Base-by-base conservation (phyloP, 2,329 filamentous ascomycete genomes). In the Orbilia oligospora region DNA sequence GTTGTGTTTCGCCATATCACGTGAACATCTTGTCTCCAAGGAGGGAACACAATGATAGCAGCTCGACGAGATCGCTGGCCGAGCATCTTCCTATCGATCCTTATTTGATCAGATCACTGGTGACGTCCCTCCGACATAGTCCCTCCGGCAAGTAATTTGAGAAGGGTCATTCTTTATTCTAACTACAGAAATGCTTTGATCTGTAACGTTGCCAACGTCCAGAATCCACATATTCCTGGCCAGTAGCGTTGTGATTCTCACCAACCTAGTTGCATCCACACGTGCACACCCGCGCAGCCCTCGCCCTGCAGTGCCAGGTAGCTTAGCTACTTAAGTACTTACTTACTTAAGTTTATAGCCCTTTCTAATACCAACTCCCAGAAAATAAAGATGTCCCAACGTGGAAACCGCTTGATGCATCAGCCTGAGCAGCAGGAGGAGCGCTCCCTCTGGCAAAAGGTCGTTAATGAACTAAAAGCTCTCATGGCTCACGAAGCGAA, bases 341-440 rank as follows among this genome's bases (percentile, higher is more conserved):
- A 30, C 27, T 16, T 16, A 8, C 41, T n/a, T 24, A 20, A 30
- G 3, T 30, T 20, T 36, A 55, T 53, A 53, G 16, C 8, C 18
- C 38, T 33, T 49, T 33, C 14, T 38, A 22, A 36, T 38, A 55
- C 24, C 27, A 49, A n/a, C 46, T 38, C 12, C 22, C 18, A 51
- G 22, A 44, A 46, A 55, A 33, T 33, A 36, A 68, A 46, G 36
- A 78, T 78, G 75, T 78, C 75, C 38, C 75, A 78, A 53, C 75
- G 75, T 48, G 75, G 75, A 49, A 78, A 71, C 49, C 75, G 75
- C 46, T 33, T 72, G 38, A 82, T 81, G 51, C 81, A 82, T 56
- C 81, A 82, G 56, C 69, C 75, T 8, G 81, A 82, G 56, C 80
- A 81, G 58, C 81, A 82, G 58, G 81, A 82, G 53, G 81, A 82